These are phyloP conservation scores for Heimioporus sp. DNA, from an alignment of 768 basidiomycete genomes.

Conservation along the genomic window DNA sequence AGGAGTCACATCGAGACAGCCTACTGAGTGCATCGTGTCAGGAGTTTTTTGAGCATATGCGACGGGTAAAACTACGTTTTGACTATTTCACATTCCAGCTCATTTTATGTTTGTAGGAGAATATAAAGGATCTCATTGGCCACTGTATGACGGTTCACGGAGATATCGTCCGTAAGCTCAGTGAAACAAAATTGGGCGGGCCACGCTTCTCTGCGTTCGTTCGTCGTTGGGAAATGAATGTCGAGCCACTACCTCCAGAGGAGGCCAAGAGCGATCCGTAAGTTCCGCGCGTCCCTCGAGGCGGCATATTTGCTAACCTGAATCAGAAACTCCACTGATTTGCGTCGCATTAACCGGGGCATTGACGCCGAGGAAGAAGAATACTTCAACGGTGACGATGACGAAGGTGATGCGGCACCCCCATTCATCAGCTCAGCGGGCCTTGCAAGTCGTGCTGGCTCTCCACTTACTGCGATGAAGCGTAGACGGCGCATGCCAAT, in stretches of 20 bases:
- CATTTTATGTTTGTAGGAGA: slow-evolving; percentile 55
- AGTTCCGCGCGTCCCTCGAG: slow-evolving; percentile 15
- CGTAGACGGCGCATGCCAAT: slow-evolving; percentile 55
- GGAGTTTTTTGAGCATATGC: slow-evolving; percentile 92
- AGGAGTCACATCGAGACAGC: slow-evolving; percentile 86
- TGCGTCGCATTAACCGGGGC: slow-evolving; percentile 41
- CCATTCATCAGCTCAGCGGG: slow-evolving; percentile 29
- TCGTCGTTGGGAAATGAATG: slow-evolving; percentile 88
- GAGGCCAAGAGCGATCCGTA: slow-evolving; percentile 53
- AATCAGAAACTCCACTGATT: slow-evolving; percentile 40
- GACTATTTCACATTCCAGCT: slow-evolving; percentile 1
- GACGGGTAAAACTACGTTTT: slow-evolving; percentile 55
- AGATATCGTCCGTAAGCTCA: slow-evolving; percentile 59
- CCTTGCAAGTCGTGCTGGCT: slow-evolving; percentile 26
- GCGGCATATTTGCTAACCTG: slow-evolving; percentile 8
- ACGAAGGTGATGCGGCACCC: slow-evolving; percentile 54
- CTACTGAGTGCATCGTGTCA: slow-evolving; percentile 92
- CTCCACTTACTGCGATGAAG: slow-evolving; percentile 44
- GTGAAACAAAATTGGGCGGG: slow-evolving; percentile 57
- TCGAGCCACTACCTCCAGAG: slow-evolving; percentile 65
- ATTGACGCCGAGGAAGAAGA: slow-evolving; percentile 84
- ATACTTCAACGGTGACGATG: slow-evolving; percentile 90
- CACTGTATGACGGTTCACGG: slow-evolving; percentile 82
- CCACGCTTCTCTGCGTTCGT: slow-evolving; percentile 72
- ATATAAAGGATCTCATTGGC: slow-evolving; percentile 80